phyloP scores from a whole-genome alignment of 164 flowering plant species.

The Hamamelis virginiana region DNA sequence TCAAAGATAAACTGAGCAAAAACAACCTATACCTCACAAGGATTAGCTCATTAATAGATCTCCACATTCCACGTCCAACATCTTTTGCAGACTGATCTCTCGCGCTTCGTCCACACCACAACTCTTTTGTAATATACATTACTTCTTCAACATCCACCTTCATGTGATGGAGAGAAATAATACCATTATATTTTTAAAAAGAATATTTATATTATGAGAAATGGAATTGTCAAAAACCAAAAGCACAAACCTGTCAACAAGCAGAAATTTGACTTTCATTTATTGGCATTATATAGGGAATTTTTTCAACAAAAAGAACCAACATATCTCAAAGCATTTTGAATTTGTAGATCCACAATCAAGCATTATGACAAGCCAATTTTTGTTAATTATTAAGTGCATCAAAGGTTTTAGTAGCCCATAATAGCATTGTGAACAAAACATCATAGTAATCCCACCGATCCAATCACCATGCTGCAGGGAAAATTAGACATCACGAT shows the following conservation, averaged over 20 bases:
- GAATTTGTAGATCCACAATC: too few relatives aligned
- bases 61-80: slow-evolving; percentile 96
- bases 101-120: slow-evolving; percentile 95
- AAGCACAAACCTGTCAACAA: not conserved
- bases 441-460: too few relatives aligned
- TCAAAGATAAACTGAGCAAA: not conserved
- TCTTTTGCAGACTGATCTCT: slow-evolving; percentile 62
- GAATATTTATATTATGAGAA: not conserved
- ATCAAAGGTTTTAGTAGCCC: too few relatives aligned
- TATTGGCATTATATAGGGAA: too few relatives aligned
- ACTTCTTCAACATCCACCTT: slow-evolving; percentile 96
- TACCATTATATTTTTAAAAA: not conserved
- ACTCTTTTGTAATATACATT: slow-evolving; percentile 76
- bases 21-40: slow-evolving; percentile 66
- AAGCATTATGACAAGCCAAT: too few relatives aligned
- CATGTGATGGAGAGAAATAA: slow-evolving; percentile 14
- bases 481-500: too few relatives aligned
- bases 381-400: too few relatives aligned
- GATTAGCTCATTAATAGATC: slow-evolving; percentile 87
- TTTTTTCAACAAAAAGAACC: not conserved
- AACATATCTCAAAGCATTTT: too few relatives aligned
- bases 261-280: too few relatives aligned
- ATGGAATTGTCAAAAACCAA: not conserved
- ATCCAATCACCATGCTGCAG: too few relatives aligned
- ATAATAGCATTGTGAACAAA: too few relatives aligned